Conservation (phyloP, 495 filamentous ascomycete genomes). For the Penicillium bialowiezense region DNA sequence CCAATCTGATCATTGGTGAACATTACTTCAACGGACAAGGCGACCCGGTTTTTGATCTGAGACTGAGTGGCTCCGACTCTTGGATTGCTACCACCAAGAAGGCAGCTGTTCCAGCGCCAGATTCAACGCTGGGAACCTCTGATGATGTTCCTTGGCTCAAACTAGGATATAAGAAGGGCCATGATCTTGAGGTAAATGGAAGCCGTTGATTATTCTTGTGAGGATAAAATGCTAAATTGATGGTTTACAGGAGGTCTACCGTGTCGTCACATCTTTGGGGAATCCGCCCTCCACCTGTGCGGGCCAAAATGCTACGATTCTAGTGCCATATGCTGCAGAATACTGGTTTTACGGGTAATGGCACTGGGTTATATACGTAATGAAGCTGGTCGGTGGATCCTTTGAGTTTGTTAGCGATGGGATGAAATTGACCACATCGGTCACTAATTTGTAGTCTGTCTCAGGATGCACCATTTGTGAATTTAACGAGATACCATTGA, state of each 20-base stretch:
- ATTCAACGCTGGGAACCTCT: conserved; percentile 39
- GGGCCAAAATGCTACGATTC: conserved; percentile 32
- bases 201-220: not conserved
- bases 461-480: not conserved
- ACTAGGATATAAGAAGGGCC: conserved; percentile 44
- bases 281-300: conserved; percentile 45
- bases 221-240: too few relatives aligned
- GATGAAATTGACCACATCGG: not conserved
- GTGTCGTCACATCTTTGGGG: conserved; percentile 67
- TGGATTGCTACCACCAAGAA: conserved; percentile 43
- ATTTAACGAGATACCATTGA: not conserved
- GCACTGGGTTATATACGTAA: not conserved
- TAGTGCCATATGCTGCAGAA: conserved; percentile 63
- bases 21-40: conserved; percentile 60
- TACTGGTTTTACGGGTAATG: conserved; percentile 67
- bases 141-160: conserved; percentile 63
- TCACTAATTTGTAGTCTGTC: not conserved
- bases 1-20: conserved; percentile 48
- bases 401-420: not conserved
- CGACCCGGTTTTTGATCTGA: conserved; percentile 59
- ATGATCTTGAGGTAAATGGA: conserved; percentile 39
- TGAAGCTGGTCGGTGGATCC: not conserved
- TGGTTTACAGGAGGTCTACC: conserved; percentile 51
- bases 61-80: conserved; percentile 31
- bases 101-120: conserved; percentile 49